Base-by-base conservation (phyloP, 2,329 filamentous ascomycete species). In the Trichoderma sp. region DNA sequence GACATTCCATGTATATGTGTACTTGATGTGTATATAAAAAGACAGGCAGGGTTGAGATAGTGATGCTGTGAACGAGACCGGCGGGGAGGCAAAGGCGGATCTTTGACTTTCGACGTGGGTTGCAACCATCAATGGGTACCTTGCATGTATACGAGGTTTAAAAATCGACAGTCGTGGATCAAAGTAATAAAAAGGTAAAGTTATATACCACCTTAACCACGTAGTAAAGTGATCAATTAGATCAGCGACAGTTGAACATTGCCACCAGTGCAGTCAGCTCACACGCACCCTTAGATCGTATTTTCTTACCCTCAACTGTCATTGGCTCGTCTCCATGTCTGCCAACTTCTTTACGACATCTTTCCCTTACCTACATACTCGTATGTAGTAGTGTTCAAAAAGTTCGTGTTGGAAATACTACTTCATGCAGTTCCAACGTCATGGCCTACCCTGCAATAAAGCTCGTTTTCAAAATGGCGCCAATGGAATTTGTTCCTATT, bases 401-500 rank as follows among this genome's bases (percentile, higher is more conserved):
- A 53, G 31, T n/a, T 65, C 33, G 33, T 65, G 62, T 65, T 41
- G 24, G 65, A 45, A 45, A 14, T 24, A 29, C n/a, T 21, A 56
- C 14, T 24, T 21, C n/a, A 56, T 27, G 8, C 7, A 56, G 53
- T 35, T 31, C 29, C 24, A 53, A 33, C 53, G n/a, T 60, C 29
- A 56, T 21, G 29, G n/a, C 45, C 41, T 59, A 69, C 50, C 50
- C 50, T 71, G 53, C 67, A 71, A 16, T n/a, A 38, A 56, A 71
- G 50, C 53, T 71, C 50, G 50, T 67, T 41, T 71, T 71, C 50
- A 71, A 29, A 71, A 56, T 16, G 29, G 65, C 29, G 67, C 50
- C 50, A 50, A 50, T 8, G 65, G 27, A 27, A 60, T 31, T 62
- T 72, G 59, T 53, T 64, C 38, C 69, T 72, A 72, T 72, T 72